Evolutionary conservation across 352 stramenopile species (phyloP).

Genomic region (Phytophthora sp.): DNA sequence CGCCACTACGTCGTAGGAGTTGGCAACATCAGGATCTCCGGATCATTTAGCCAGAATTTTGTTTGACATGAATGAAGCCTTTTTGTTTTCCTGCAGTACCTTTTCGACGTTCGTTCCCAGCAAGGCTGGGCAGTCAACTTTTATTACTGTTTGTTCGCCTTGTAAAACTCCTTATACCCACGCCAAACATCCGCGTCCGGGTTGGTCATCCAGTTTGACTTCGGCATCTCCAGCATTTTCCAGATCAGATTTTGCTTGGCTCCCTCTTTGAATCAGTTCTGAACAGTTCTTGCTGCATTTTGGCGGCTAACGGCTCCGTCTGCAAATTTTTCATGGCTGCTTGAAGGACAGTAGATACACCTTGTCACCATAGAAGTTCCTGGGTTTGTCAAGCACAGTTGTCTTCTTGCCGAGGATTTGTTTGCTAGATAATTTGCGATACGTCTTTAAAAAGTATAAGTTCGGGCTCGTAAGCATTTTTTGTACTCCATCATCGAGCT

Average conservation of each 20-base stretch:
- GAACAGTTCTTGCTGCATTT: not conserved
- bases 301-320: too few relatives aligned
- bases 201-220: slow-evolving; percentile 4
- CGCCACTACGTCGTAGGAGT: not conserved
- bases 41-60: too few relatives aligned
- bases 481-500: not conserved
- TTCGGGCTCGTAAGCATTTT: slow-evolving; percentile 1
- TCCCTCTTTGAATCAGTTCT: not conserved
- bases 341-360: not conserved
- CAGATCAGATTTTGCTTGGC: not conserved
- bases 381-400: not conserved
- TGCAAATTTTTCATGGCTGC: slow-evolving; percentile 1
- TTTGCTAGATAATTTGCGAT: too few relatives aligned
- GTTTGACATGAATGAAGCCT: too few relatives aligned
- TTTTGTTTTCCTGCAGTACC: too few relatives aligned
- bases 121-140: too few relatives aligned
- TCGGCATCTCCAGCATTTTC: slow-evolving; percentile 9
- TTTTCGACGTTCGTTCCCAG: too few relatives aligned
- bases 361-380: not conserved
- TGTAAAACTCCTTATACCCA: slow-evolving; percentile 1
- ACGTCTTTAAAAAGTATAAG: too few relatives aligned
- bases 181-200: slow-evolving; percentile 3
- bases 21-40: too few relatives aligned
- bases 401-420: too few relatives aligned
- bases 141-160: not conserved